phyloP scores from a whole-genome alignment of 106 monocot species.

The Cymbidium sinense region DNA sequence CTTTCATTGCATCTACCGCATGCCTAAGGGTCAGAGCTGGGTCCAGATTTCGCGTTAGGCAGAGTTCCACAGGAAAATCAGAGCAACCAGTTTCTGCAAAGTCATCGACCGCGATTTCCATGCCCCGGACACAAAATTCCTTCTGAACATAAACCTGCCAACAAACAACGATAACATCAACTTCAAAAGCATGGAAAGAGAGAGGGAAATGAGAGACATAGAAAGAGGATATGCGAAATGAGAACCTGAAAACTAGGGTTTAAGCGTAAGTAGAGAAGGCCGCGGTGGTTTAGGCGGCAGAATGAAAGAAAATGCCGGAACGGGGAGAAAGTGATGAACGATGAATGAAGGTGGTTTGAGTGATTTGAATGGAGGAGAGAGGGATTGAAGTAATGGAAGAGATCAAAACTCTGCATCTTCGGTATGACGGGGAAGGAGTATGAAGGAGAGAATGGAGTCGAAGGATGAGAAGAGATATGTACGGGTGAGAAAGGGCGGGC shows the following conservation, averaged over 20 bases:
- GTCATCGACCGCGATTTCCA: slow-evolving; percentile 23
- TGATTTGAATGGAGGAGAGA: neutral
- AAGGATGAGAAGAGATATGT: neutral
- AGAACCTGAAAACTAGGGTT: slow-evolving; percentile 11
- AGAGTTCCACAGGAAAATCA: slow-evolving; percentile 37
- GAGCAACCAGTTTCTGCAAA: slow-evolving; percentile 7
- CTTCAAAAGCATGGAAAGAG: neutral
- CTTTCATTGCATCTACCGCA: slow-evolving; percentile 34
- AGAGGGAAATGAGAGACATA: neutral
- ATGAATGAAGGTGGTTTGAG: neutral
- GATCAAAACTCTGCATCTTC: neutral
- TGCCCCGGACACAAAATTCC: neutral
- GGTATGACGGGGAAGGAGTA: neutral
- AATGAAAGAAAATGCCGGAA: neutral
- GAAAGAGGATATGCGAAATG: neutral
- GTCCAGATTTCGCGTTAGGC: slow-evolving; percentile 22
- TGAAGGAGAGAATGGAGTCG: neutral
- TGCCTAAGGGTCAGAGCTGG: slow-evolving; percentile 39
- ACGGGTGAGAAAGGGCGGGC: no score
- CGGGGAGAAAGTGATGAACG: neutral
- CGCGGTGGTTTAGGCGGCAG: neutral
- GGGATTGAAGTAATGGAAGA: neutral
- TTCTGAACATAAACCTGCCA: slow-evolving; percentile 4
- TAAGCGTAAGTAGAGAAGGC: neutral
- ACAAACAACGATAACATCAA: neutral